Conservation (phyloP, 2,329 filamentous ascomycete genomes). For the Penicillium sp. region DNA sequence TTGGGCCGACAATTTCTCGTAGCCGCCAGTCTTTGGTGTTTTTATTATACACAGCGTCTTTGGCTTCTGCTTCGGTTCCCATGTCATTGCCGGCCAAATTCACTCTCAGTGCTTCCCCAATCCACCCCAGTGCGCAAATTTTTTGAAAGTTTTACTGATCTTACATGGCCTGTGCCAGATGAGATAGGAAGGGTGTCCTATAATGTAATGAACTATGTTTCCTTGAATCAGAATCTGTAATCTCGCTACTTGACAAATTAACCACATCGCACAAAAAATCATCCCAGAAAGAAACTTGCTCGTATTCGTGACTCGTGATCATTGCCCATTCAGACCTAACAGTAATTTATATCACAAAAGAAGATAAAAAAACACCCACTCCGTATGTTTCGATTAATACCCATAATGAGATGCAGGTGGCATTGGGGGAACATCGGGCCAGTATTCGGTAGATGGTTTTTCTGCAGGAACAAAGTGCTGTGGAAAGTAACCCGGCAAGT, state of each 20-base stretch:
- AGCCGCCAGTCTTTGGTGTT: too few relatives aligned
- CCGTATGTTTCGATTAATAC: conserved; percentile 10
- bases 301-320: conserved; percentile 12
- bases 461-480: conserved; percentile 18
- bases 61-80: too few relatives aligned
- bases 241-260: neutral
- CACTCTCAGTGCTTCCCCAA: too few relatives aligned
- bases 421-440: conserved; percentile 16
- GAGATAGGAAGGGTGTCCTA: too few relatives aligned
- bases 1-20: too few relatives aligned
- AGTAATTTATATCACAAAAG: neutral
- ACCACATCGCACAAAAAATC: neutral
- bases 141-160: too few relatives aligned
- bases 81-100: too few relatives aligned
- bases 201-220: too few relatives aligned
- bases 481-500: conserved; percentile 20
- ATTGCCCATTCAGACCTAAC: neutral
- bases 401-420: conserved; percentile 20
- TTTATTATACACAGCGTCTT: too few relatives aligned
- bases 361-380: neutral
- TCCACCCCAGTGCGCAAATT: too few relatives aligned
- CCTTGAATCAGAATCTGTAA: too few relatives aligned
- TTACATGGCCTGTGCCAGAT: too few relatives aligned
- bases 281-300: conserved; percentile 1
- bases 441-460: conserved; percentile 18